Base-by-base conservation (phyloP, 2,329 filamentous ascomycete species). In the Xylaria sp. region DNA sequence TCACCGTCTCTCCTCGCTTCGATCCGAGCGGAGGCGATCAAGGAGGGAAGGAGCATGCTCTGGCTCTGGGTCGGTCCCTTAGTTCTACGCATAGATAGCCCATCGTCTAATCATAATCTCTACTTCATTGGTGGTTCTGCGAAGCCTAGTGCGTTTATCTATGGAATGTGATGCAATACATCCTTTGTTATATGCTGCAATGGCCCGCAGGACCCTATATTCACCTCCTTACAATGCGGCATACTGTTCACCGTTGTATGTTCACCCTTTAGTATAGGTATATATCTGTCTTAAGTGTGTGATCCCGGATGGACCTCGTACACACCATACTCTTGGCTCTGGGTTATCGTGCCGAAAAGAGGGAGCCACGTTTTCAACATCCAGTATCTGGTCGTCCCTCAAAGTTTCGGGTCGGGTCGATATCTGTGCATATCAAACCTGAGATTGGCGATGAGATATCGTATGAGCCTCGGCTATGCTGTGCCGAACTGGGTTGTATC, bases 401-500 rank as follows among this genome's bases (percentile, higher is more conserved):
- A n/a, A 32, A 24, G 17, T 57, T 54, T 27, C n/a, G 36, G 24
- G n/a, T 34, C 58, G 30, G 53, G 53, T 36, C 39, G 32, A 55
- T 45, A 24, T n/a, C 21, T 24, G 32, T 53, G 60, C 12, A 64
- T 61, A 54, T 34, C 34, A 50, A 17, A 48, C 9, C 21, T 53
- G 4, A 54, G 56, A 64, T 64, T 61, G 14, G 30, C 51, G 53
- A 61, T 21, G 42, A 60, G 56, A 56, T 67, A 60, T 58, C n/a
- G 55, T 61, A 51, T 60, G 53, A 59, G 27, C 21, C 27, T 51
- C 64, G 67, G 67, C 42, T 64, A 69, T 57, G 32, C 27, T 55
- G 30, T 63, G 67, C 64, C 63, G 61, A 27, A 19, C 50, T 64
- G 47, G 47, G 56, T 69, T 30, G 61, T 64, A 67, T 61, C 24